Percentiles rank a stretch among this genome's conserved stretches.
These are phyloP conservation scores for Sporobolomyces pararoseus DNA, from an alignment of 768 basidiomycete species.

Conservation along the genomic window DNA sequence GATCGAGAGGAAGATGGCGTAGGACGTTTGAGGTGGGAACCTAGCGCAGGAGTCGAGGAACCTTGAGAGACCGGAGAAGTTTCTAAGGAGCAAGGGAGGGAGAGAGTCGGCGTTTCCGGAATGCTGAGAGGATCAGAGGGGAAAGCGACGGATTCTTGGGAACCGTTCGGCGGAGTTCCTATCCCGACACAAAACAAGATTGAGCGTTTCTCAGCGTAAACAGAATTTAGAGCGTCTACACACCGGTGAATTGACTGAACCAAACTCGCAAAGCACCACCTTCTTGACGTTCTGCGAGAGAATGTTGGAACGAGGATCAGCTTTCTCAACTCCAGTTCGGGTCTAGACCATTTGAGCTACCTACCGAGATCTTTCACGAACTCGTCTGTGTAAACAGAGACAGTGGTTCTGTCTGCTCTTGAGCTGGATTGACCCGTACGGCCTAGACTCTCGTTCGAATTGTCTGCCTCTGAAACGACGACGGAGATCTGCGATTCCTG, in stretches of 20 bases:
- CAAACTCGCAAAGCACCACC: background rate
- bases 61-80: background rate
- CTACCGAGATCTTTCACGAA: background rate
- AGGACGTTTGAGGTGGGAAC: too few species aligned
- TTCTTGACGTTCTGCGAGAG: background rate
- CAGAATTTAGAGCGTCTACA: background rate
- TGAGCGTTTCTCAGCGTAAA: too few species aligned
- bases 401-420: background rate
- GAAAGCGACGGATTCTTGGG: background rate
- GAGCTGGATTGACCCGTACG: background rate
- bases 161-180: background rate
- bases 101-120: background rate
- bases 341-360: too few species aligned
- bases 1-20: background rate
- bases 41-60: background rate
- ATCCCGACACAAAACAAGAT: too few species aligned
- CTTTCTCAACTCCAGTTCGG: too few species aligned
- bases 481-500: background rate
- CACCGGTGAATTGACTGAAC: background rate
- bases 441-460: background rate
- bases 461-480: background rate
- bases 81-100: background rate
- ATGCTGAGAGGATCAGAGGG: background rate
- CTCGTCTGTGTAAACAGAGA: background rate
- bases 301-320: background rate